phyloP scores from a whole-genome alignment of 352 stramenopile species.

The Thalassiosira sp. region DNA sequence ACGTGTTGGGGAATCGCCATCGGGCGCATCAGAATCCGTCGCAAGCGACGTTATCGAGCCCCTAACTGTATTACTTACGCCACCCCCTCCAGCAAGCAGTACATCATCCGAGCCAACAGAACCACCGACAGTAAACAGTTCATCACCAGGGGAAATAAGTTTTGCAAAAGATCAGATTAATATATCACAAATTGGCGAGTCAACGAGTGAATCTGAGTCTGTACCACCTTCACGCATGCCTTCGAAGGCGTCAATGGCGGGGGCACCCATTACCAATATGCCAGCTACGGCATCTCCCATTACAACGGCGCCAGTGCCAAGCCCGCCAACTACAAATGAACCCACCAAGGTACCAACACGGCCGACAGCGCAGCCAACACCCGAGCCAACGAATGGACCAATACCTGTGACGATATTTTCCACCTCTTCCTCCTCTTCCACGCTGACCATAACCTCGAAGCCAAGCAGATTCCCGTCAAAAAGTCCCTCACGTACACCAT shows the following conservation, averaged over 20 bases:
- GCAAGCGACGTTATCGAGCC: not conserved
- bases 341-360: not conserved
- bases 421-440: not conserved
- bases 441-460: not conserved
- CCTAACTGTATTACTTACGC: not conserved
- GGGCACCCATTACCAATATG: not conserved
- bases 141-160: not conserved
- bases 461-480: not conserved
- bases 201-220: not conserved
- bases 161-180: constrained; percentile 3
- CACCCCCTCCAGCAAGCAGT: not conserved
- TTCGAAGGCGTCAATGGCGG: not conserved
- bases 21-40: not conserved
- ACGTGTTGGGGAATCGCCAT: not conserved
- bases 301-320: not conserved
- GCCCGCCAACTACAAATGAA: not conserved
- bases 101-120: not conserved
- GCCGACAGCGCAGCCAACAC: not conserved
- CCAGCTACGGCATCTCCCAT: not conserved
- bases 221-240: not conserved
- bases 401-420: not conserved
- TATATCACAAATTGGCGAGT: not conserved
- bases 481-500: not conserved
- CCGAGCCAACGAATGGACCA: not conserved
- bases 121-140: not conserved